Base-by-base conservation (phyloP, 306 rosid genomes). In the Medicago lupulina region DNA sequence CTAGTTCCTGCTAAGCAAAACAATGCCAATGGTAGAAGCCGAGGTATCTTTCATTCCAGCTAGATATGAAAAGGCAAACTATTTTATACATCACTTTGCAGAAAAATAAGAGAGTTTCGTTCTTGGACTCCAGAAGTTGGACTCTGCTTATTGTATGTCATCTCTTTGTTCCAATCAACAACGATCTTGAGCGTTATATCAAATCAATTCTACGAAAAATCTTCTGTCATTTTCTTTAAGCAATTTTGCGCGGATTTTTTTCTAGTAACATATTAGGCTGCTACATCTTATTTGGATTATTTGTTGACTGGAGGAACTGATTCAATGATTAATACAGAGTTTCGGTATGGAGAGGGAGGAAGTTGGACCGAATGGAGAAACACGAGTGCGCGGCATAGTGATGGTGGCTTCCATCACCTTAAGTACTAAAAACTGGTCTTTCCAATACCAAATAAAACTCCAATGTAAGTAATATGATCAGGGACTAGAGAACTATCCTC, bases 361-460 rank as follows among this genome's bases (percentile, higher is more conserved):
- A 92, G 95, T 88, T 79, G 84, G 25, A 91, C 79, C 14, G 98
- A 91, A 83, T 92, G 91, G 76, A 85, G 86, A 86, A 80, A 25
- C 84, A 71, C 65, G 15, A 40, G 83, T 72, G 71, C 62, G 21
- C 50, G 61, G 21, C 86, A 86, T 62, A 87, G 97, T 81, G 86
- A 76, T 90, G 98, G 98, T 92, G 97, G 98, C 91, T 95, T 46
- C 97, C 98, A 41, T 76, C 87, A 41, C 97, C 97, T 12, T 89
- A 84, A 62, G 89, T 95, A 21, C 96, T 96, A 21, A 86, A 76
- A 39, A 58, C 76, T 15, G 98, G 98, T 54, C 97, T 92, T 63
- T 92, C 98, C 53, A 92, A 85, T 64, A 57, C 67, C 23, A 21
- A 21, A 21, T 21, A 21, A 21, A 21, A 21, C 23, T 21, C 23